A percentile compares a stretch with the other conserved stretches of the same genome.
phyloP scores from a whole-genome alignment of 2,329 filamentous ascomycete species.

The Ceratocystis diversiconidia region DNA sequence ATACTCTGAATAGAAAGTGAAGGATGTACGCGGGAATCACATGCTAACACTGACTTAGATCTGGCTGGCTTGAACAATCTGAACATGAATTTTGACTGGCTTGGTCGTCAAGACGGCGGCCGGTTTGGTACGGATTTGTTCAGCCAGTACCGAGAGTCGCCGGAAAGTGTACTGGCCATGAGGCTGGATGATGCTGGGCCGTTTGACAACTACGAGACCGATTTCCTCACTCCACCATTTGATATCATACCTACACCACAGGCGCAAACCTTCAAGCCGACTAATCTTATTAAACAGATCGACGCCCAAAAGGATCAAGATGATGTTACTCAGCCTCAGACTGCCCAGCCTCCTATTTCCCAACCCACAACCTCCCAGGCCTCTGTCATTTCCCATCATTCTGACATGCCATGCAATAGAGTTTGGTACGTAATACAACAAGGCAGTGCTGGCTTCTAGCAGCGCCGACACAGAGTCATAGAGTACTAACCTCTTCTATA shows the following conservation, averaged over 20 bases:
- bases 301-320: conserved; percentile 43
- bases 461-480: neutral
- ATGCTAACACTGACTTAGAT: conserved; percentile 16
- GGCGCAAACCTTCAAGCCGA: conserved; percentile 4
- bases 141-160: conserved; percentile 79
- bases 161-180: conserved; percentile 59
- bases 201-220: conserved; percentile 63
- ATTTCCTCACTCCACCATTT: conserved; percentile 71
- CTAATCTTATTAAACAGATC: conserved; percentile 12
- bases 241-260: conserved; percentile 40
- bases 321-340: conserved; percentile 34
- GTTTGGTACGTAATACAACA: conserved; percentile 12
- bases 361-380: too few relatives aligned
- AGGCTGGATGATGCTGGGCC: conserved; percentile 6
- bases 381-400: neutral
- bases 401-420: conserved; percentile 22
- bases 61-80: conserved; percentile 14
- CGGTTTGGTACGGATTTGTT: conserved; percentile 87
- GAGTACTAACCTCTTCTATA: conserved; percentile 14
- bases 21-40: neutral
- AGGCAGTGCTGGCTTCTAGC: neutral
- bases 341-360: too few relatives aligned
- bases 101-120: conserved; percentile 66
- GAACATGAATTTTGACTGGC: conserved; percentile 50
- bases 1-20: neutral